These are phyloP conservation scores for Mesostigma viride DNA, from an alignment of 139 green algal genomes.

Conservation along the genomic window DNA sequence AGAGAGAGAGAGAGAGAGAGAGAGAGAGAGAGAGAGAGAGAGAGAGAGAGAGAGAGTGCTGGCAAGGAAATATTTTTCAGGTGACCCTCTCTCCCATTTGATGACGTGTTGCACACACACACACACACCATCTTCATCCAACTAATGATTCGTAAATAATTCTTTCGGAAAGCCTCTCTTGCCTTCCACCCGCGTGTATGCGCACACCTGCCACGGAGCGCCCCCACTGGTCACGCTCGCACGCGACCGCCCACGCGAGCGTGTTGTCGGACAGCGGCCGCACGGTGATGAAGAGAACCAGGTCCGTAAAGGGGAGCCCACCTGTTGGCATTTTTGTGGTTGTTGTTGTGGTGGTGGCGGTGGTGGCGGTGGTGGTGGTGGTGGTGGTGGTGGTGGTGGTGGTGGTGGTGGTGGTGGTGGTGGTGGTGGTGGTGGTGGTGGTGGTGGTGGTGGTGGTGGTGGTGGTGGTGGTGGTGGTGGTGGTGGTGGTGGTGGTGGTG, in stretches of 20 bases:
- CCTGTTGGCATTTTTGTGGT: slow-evolving; percentile 5
- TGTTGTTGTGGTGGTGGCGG: neutral
- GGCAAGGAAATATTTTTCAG: no score
- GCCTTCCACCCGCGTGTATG: no score
- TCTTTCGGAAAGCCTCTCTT: no score
- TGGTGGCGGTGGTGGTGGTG: neutral
- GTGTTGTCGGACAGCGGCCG: slow-evolving; percentile 13
- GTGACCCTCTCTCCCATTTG: no score
- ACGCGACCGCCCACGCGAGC: slow-evolving; percentile 16
- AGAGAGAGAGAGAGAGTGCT: no score
- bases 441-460: neutral
- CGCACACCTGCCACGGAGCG: slow-evolving; percentile 14
- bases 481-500: slow-evolving; percentile 1
- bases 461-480: neutral
- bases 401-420: neutral
- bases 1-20: no score
- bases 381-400: neutral
- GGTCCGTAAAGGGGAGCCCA: slow-evolving; percentile 5
- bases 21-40: no score
- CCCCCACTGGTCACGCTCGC: slow-evolving; percentile 21
- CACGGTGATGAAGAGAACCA: slow-evolving; percentile 13
- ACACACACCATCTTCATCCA: no score
- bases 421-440: neutral
- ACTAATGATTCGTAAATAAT: no score
- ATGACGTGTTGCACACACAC: no score